Evolutionary conservation across 2,329 filamentous ascomycete species (phyloP).

Genomic region (Neofusicoccum laricinum): DNA sequence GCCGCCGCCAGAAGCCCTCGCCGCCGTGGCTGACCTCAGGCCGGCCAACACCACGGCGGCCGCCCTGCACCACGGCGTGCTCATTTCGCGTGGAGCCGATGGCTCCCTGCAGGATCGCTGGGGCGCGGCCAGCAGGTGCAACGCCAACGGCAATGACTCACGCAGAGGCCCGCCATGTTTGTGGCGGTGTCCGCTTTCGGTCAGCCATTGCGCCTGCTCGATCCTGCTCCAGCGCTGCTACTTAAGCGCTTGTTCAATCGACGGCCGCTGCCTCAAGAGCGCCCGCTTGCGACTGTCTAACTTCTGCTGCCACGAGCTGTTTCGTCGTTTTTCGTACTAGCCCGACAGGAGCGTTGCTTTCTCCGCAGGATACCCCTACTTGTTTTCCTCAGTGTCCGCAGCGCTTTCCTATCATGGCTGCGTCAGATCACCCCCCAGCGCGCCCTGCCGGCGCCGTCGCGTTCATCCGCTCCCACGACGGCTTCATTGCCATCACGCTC

Average conservation of each 20-base stretch:
- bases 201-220: not conserved
- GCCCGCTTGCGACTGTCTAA: too few species aligned
- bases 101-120: too few species aligned
- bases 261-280: not conserved
- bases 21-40: too few species aligned
- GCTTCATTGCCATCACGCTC: not conserved
- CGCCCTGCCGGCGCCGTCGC: too few species aligned
- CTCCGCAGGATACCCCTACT: not conserved
- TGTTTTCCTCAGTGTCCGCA: not conserved
- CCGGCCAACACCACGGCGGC: too few species aligned
- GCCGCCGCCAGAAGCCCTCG: not conserved
- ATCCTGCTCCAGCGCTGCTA: not conserved
- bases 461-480: not conserved
- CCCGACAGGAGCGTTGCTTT: not conserved
- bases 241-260: not conserved
- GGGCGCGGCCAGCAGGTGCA: too few species aligned
- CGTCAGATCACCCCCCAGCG: not conserved
- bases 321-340: too few species aligned
- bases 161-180: not conserved
- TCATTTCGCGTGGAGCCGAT: too few species aligned
- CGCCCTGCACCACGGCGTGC: too few species aligned
- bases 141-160: not conserved
- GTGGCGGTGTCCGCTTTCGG: conserved; percentile 4
- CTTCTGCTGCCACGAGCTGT: too few species aligned
- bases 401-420: not conserved